Conservation (phyloP, 805 yeast species). For the Sungouiella thailandica region DNA sequence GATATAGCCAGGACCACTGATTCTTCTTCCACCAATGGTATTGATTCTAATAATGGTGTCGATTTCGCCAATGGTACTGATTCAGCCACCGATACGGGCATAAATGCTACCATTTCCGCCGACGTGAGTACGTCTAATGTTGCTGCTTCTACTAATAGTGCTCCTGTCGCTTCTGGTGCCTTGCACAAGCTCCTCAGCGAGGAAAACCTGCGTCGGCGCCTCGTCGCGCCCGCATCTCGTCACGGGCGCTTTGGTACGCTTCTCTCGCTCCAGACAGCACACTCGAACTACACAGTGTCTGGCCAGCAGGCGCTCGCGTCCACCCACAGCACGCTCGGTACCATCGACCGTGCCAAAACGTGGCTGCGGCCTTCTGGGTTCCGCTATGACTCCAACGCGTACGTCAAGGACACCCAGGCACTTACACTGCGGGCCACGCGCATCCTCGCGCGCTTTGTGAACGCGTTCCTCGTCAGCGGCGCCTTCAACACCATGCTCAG, state of each 20-base stretch:
- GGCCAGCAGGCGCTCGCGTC: constrained; percentile 63
- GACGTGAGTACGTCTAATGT: too few relatives aligned
- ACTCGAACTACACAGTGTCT: constrained; percentile 57
- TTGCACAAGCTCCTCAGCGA: constrained; percentile 49
- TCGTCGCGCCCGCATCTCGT: constrained; percentile 56
- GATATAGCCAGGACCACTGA: too few relatives aligned
- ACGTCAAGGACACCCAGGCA: constrained; percentile 17
- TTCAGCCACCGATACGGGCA: too few relatives aligned
- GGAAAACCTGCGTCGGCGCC: constrained; percentile 53
- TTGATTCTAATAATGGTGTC: too few relatives aligned
- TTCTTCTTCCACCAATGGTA: constrained; percentile 5
- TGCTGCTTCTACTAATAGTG: too few relatives aligned
- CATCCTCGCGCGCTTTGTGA: constrained; percentile 44
- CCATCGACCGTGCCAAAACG: constrained; percentile 62
- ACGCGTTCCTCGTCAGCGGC: constrained; percentile 57
- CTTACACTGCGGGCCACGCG: constrained; percentile 23
- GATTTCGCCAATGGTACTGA: too few relatives aligned
- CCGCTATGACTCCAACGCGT: constrained; percentile 39
- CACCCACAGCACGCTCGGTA: constrained; percentile 50
- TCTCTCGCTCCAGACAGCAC: constrained; percentile 57
- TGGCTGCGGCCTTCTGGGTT: constrained; percentile 48
- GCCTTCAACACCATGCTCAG: constrained; percentile 65
- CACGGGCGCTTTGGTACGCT: constrained; percentile 92
- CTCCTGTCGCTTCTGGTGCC: constrained; percentile 20
- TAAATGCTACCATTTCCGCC: too few relatives aligned